Conservation (phyloP, 1,284 basidiomycete genomes). For the Rugosomyces carneus region DNA sequence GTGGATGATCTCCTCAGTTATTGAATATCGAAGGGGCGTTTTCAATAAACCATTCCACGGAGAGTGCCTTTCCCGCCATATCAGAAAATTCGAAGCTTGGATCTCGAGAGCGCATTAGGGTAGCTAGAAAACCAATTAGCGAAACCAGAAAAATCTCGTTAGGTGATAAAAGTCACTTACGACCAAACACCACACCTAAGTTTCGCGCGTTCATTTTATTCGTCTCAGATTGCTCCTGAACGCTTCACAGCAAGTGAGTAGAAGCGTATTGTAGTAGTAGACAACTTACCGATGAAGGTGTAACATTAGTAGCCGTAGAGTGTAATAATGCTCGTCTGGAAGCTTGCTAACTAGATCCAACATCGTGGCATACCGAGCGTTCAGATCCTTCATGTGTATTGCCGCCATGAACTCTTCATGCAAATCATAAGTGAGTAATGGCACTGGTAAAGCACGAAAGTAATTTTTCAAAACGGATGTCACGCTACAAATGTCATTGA, state of each 20-base stretch:
- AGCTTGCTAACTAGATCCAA: slow-evolving; percentile 72
- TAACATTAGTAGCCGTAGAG: slow-evolving; percentile 76
- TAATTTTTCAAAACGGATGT: slow-evolving; percentile 97
- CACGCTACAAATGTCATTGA: slow-evolving; percentile 96
- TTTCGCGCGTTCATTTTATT: slow-evolving; percentile 97
- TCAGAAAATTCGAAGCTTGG: slow-evolving; percentile 89
- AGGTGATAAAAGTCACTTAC: slow-evolving; percentile 50
- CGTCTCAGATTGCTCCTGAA: slow-evolving; percentile 60
- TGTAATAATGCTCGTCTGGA: slow-evolving; percentile 84
- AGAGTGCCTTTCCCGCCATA: slow-evolving; percentile 93
- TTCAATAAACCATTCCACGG: slow-evolving; percentile 89
- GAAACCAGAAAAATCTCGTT: neutral
- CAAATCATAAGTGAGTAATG: slow-evolving; percentile 85
- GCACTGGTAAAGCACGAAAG: slow-evolving; percentile 87
- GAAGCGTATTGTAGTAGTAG: neutral
- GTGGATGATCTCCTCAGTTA: slow-evolving; percentile 2
- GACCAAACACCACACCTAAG: slow-evolving; percentile 99
- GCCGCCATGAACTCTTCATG: slow-evolving; percentile 88
- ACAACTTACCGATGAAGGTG: slow-evolving; percentile 75
- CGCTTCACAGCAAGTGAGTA: slow-evolving; percentile 35
- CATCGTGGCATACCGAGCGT: slow-evolving; percentile 56
- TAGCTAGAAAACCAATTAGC: slow-evolving; percentile 54
- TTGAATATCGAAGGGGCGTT: slow-evolving; percentile 69
- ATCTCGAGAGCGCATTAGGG: slow-evolving; percentile 86
- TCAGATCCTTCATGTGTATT: slow-evolving; percentile 62